Evolutionary conservation across 805 yeast species (phyloP).

Genomic region (Wickerhamomyces rabaulensis): DNA sequence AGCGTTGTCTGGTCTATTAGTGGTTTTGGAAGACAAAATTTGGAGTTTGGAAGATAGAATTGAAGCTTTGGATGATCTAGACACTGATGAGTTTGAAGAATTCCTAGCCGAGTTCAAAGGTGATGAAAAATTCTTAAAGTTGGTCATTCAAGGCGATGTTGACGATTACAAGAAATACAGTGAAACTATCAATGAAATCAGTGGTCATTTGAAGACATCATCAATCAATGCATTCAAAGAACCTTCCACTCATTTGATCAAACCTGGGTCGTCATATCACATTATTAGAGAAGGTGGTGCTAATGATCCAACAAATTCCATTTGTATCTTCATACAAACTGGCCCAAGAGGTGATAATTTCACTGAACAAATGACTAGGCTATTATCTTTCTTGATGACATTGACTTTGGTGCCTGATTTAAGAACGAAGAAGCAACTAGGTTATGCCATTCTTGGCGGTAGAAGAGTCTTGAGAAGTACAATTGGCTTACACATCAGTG

Average conservation of each 20-base stretch:
- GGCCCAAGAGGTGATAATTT: conserved; percentile 38
- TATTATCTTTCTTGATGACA: conserved; percentile 44
- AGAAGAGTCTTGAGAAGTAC: conserved; percentile 43
- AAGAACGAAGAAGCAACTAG: conserved; percentile 52
- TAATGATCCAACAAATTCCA: conserved; percentile 47
- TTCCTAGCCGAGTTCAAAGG: conserved; percentile 27
- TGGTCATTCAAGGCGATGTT: conserved; percentile 49
- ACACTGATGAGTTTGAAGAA: conserved; percentile 28
- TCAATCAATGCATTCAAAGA: conserved; percentile 6
- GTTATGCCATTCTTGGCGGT: conserved; percentile 60
- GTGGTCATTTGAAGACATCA: conserved; percentile 19
- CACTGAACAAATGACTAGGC: conserved; percentile 36
- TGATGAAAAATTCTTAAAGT: conserved; percentile 29
- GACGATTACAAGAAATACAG: conserved; percentile 19
- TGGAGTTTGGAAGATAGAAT: conserved; percentile 52
- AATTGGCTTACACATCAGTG: conserved; percentile 51
- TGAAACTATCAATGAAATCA: conserved; percentile 21
- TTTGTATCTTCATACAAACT: conserved; percentile 52
- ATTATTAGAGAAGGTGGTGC: conserved; percentile 30
- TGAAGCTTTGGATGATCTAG: conserved; percentile 49
- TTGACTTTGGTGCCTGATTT: conserved; percentile 40
- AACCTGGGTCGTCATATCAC: conserved; percentile 30
- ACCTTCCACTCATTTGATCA: conserved; percentile 36
- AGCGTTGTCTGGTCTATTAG: conserved; percentile 44
- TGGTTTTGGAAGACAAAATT: conserved; percentile 50